Evolutionary conservation across 371 early-diverging fungal species (phyloP).

Genomic region (Circinella umbellata): DNA sequence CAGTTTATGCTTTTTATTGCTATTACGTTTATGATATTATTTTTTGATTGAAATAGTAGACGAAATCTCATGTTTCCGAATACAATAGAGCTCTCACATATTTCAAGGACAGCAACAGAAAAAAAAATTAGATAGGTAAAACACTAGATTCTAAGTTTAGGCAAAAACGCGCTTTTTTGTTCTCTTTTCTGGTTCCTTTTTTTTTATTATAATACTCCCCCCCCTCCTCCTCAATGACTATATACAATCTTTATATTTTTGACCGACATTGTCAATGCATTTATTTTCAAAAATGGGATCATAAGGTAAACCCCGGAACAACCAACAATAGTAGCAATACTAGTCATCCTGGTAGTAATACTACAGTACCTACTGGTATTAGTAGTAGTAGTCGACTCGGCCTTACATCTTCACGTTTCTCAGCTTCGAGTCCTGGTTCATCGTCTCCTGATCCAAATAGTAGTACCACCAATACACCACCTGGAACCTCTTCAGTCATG

Average conservation of each 20-base stretch:
- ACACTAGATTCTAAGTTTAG: no score
- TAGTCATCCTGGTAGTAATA: conserved; percentile 34
- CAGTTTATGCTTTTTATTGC: no score
- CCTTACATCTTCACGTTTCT: conserved; percentile 38
- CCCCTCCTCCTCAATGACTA: conserved; percentile 45
- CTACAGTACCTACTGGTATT: conserved; percentile 11
- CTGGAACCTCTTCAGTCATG: conserved; percentile 24
- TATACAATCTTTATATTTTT: conserved; percentile 90
- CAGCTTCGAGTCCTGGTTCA: conserved; percentile 43
- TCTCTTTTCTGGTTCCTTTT: background rate
- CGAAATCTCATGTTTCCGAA: no score
- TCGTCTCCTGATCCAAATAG: conserved; percentile 28
- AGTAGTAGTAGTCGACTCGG: conserved; percentile 35
- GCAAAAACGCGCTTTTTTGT: no score
- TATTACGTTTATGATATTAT: no score
- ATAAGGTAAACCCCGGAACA: conserved; percentile 32
- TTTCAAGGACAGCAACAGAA: no score
- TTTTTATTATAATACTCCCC: background rate
- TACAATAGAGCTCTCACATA: no score
- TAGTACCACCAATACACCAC: conserved; percentile 28
- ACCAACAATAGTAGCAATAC: conserved; percentile 33
- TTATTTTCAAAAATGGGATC: conserved; percentile 79
- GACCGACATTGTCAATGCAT: conserved; percentile 92
- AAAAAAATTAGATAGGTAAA: no score
- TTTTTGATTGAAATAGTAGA: no score